Percentiles rank a stretch among this genome's conserved stretches.
Conservation (phyloP, 441 rosid species). For the Euphorbia corollata region DNA sequence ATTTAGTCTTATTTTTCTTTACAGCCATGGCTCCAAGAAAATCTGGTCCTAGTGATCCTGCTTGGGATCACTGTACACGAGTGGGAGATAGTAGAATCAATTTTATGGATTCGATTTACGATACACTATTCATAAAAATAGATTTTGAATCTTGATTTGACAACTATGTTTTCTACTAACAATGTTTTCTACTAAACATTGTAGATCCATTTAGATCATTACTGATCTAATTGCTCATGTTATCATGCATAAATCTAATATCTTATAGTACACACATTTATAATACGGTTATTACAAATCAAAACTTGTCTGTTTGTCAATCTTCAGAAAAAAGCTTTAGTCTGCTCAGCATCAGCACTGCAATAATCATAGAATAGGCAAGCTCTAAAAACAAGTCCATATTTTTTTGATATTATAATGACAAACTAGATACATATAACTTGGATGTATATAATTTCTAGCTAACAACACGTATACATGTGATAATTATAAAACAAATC, state of each 20-base stretch:
- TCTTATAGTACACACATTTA: background rate
- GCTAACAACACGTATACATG: background rate
- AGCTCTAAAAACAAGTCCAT: slow-evolving; percentile 10
- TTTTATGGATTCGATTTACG: too few relatives aligned
- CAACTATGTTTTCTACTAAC: too few relatives aligned
- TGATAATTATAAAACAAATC: background rate
- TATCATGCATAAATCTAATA: background rate
- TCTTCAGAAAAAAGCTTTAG: slow-evolving; percentile 7
- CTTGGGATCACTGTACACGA: too few relatives aligned
- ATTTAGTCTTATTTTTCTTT: too few relatives aligned
- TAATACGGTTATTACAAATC: background rate
- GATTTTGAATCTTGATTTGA: too few relatives aligned
- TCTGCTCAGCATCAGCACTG: slow-evolving; percentile 21
- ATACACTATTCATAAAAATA: too few relatives aligned
- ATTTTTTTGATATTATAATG: background rate
- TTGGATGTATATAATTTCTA: background rate
- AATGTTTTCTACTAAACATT: too few relatives aligned
- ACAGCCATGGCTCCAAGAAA: too few relatives aligned
- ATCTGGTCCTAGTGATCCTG: too few relatives aligned
- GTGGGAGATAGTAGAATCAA: too few relatives aligned
- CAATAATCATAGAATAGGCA: slow-evolving; percentile 8
- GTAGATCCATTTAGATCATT: too few relatives aligned
- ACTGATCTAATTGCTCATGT: too few relatives aligned
- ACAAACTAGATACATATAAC: background rate
- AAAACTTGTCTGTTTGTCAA: slow-evolving; percentile 1